Evolutionary conservation across 495 filamentous ascomycete genomes (phyloP), one percentile per base, ranked within the genome.

Genomic region (Daldinia concentrica): DNA sequence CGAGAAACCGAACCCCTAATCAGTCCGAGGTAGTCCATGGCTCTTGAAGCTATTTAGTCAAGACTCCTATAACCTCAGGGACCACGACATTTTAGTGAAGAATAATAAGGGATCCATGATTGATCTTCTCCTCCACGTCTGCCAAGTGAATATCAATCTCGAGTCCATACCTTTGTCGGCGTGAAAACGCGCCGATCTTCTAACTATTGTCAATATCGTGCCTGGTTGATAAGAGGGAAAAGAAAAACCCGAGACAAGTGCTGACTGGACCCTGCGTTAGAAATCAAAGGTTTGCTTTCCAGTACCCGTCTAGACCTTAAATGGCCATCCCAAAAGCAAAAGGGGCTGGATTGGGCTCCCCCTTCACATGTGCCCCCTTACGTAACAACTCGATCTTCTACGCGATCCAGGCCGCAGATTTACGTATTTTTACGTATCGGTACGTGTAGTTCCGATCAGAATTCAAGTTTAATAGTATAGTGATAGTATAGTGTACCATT

Each of bases 121-220:
- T 17, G 3, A 57, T 34, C 30, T 19, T 30, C 29, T n/a, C 54
- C 30, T 57, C n/a, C 29, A 29, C 30, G 17, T 36, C 27, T 61
- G 64, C 64, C 56, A 72, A 72, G 64, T 36, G 39, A 50, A 55
- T 19, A 59, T 62, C 64, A 61, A 43, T 51, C 36, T 72, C 17
- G 43, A 72, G 26, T 62, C 36, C 39, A 62, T 60, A 11, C 54
- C 51, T 27, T 62, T 48, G 58, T 63, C n/a, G 51, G 62, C 36
- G 57, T 55, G 7, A 12, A 45, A n/a, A 22, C 36, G 14, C n/a
- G 71, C 54, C 66, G 71, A 73, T 73, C 71, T 32, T 15, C 22
- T 12, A 22, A 69, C 71, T 73, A 73, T 73, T 69, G 71, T 52
- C 62, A 66, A 69, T 73, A 65, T 54, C 61, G 36, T 36, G 36